These are phyloP conservation scores for Zelopaecilomyces penicillatus DNA, from an alignment of 2,329 filamentous ascomycete species.

Conservation along the genomic window DNA sequence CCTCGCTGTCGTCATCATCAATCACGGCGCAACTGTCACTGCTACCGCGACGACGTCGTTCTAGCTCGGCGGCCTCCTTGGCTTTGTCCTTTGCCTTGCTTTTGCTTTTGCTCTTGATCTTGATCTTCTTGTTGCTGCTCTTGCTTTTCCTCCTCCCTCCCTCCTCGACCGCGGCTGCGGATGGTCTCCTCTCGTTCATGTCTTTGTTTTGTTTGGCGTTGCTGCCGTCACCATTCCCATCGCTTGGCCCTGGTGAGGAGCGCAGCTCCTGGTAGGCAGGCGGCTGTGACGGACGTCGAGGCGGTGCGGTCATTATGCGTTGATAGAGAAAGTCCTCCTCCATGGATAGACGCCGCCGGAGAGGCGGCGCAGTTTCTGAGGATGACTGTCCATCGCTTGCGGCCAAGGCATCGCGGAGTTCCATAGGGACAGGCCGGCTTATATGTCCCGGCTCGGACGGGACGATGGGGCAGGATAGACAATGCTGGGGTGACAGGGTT, in stretches of 20 bases:
- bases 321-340: constrained; percentile 48
- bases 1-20: constrained; percentile 3
- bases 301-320: constrained; percentile 39
- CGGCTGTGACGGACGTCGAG: constrained; percentile 36
- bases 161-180: background rate
- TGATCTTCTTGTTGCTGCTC: constrained; percentile 3
- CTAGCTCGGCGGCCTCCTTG: background rate
- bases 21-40: background rate
- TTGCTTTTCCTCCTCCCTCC: constrained; percentile 2
- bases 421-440: constrained; percentile 23
- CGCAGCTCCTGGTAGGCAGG: constrained; percentile 33
- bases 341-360: constrained; percentile 42
- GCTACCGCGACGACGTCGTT: background rate
- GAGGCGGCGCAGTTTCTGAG: constrained; percentile 24
- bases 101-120: constrained; percentile 7
- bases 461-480: background rate
- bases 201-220: background rate
- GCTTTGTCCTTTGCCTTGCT: constrained; percentile 1
- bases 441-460: constrained; percentile 11
- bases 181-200: background rate
- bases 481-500: constrained; percentile 2
- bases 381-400: constrained; percentile 26
- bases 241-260: background rate
- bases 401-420: constrained; percentile 20
- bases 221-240: constrained; percentile 13